Base-by-base conservation (phyloP, 345 rosid genomes). In the Murraya paniculata region DNA sequence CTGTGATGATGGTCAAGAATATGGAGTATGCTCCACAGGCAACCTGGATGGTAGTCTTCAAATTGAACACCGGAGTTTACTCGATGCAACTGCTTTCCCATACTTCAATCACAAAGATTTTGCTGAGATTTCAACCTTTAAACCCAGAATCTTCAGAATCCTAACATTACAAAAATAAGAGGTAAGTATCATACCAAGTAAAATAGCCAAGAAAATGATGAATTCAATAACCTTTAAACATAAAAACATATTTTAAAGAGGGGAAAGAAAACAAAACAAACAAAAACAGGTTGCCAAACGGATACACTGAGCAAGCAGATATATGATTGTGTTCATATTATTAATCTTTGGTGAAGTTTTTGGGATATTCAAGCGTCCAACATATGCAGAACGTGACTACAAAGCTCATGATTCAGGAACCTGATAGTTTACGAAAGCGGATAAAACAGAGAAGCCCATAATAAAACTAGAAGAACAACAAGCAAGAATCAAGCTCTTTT, bases 1-100 rank as follows among this genome's bases (percentile, higher is more conserved):
- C 94, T 79, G 24, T 83, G 87, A 66, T 89, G 88, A 76, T 90
- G 80, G 68, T 89, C 87, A 75, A 93, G 90, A 67, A 88, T 78
- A 79, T 89, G 92, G 79, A 91, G 79, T 69, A 91, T 82, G 58
- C 85, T 89, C 84, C 87, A 78, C 83, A 88, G 78, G 83, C 97
- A 88, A 10, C 98, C 83, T 28, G 88, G 86, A 78, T 85, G 90
- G 65, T 83, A 70, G 50, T 77, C 77, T 78, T 82, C 84, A 50
- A 86, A 68, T 71, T 57, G 79, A 73, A 77, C 53, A 75, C 75
- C 86, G 38, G 90, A 81, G 25, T 74, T 64, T 25, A 79, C 84
- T 45, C 45, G 56, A 58, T 82, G 67, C 75, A 88, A 72, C 7
- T 79, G 85, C 84, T 80, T 89, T 64, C 87, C 88, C 94, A 90